Evolutionary conservation across 768 basidiomycete species (phyloP), one percentile per base, ranked within the genome.

Genomic region (Lactarius sanguifluus): DNA sequence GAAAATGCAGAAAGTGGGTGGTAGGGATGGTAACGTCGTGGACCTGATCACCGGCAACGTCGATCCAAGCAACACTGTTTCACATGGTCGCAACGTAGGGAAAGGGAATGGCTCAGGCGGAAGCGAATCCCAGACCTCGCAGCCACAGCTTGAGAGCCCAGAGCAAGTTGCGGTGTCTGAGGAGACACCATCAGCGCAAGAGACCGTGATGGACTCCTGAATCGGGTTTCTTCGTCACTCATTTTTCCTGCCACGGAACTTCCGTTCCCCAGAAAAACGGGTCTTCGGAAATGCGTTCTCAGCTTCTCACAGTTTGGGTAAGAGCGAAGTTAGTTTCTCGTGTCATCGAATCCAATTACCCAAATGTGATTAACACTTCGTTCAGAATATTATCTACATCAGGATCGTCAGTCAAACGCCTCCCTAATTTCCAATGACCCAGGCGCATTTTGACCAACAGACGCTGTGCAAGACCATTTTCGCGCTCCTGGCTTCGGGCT

Each of bases 21-120:
- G 28, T 40, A 15, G 43, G 38, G 57, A 67, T 13, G 52, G n/a
- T 41, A 23, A 60, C 9, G n/a, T 64, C n/a, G 41, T 67, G 58
- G 66, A 64, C 58, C 20, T 55, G 9, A 63, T 67, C 4, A 67
- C 66, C 1, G 66, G 66, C 52, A 67, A 64, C 25, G 7, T 59
- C 43, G 66, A 67, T 18, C 41, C 43, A 7, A 25, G 43, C 25
- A 62, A 43, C 36, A 15, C 57, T 8, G 47, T 52, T n/a, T 38
- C 32, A 20, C 62, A 59, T 32, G 34, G 57, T 6, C 62, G 54
- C 40, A 36, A 34, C 10, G 59, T 58, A 5, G 57, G 57, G 23
- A 67, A 15, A 23, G 56, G 25, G 30, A 60, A 45, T 5, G 55
- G 18, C 20, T 38, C 20, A 15, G 32, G 23, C 2, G 28, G 34